Conservation (phyloP, 805 yeast genomes). For the Kodamaea kaohsiungensis region DNA sequence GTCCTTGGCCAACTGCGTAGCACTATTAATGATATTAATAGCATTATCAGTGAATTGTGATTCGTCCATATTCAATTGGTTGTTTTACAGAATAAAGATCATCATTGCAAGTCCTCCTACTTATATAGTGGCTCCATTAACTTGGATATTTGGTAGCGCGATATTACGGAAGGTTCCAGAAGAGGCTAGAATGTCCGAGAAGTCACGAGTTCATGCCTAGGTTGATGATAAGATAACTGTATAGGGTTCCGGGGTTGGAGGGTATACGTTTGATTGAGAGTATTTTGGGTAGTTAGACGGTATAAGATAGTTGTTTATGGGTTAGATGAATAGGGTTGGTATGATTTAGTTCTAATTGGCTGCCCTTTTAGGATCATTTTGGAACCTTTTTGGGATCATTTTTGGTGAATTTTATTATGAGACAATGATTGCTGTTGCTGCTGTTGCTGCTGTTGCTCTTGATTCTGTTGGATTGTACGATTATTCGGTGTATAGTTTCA, state of each 20-base stretch:
- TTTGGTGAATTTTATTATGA: not conserved
- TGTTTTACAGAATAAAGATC: not conserved
- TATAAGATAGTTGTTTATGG: too few species aligned
- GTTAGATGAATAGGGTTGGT: too few species aligned
- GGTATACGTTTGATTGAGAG: too few species aligned
- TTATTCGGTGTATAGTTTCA: too few species aligned
- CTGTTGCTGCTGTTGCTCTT: not conserved
- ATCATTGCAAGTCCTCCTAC: not conserved
- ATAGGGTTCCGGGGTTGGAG: too few species aligned
- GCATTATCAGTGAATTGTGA: constrained; percentile 94
- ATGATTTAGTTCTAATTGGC: too few species aligned
- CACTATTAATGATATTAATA: constrained; percentile 72
- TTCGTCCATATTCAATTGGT: constrained; percentile 47
- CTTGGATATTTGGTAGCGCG: constrained; percentile 5
- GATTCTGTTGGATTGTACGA: too few species aligned
- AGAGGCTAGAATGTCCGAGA: constrained; percentile 3
- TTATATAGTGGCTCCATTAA: not conserved
- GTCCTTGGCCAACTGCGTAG: constrained; percentile 80
- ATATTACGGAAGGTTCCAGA: constrained; percentile 6
- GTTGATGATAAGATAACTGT: not conserved
- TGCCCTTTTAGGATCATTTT: not conserved
- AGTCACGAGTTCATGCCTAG: not conserved
- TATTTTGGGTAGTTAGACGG: not conserved
- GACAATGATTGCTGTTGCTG: not conserved
- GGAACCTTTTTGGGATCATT: too few species aligned